Evolutionary conservation across 108 stramenopile species (phyloP), one percentile per base, ranked within the genome.

Genomic region (Skeletonema costatum): DNA sequence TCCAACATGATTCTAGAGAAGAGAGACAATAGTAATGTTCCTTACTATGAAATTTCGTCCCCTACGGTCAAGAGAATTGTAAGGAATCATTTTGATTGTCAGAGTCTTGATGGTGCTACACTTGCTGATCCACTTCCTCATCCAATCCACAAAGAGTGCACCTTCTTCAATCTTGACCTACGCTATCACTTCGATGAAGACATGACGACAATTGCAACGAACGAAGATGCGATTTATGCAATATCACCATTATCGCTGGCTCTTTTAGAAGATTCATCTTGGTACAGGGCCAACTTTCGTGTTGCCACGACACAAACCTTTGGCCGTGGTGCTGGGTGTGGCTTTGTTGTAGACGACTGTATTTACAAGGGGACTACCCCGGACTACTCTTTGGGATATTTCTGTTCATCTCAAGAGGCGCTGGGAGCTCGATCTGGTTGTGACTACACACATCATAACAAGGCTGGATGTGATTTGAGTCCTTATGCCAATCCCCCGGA

Each of bases 251-350:
- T 85, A 16, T 78, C 85, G n/a, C 72, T 85, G 13, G 85, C 85
- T 30, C 29, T 78, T 0, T 74, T 85, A 60, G 81, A 82, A 60
- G 85, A 85, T 67, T 78, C 75, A 32, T 77, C 75, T 19, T 85
- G 85, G 85, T 85, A 85, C 73, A 85, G 85, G 62, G 91, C 91
- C 1, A 89, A 93, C 66, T 82, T 70, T 69, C 63, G 60, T 2
- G 66, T 16, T 10, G 60, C 76, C 32, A 76, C 75, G 1, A 59
- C 74, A 32, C 69, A 76, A 29, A 53, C 70, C 32, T 85, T 85
- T 74, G 85, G 85, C 6, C 64, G 77, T 5, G 81, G 81, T 9
- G 81, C 77, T 48, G 85, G 85, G 7, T 85, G 85, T 66, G 85
- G 77, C 11, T 85, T 85, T 32, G 62, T 85, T 4, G 72, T 74